Conservation (phyloP, 1,284 basidiomycete species). For the Vanrija sp. region DNA sequence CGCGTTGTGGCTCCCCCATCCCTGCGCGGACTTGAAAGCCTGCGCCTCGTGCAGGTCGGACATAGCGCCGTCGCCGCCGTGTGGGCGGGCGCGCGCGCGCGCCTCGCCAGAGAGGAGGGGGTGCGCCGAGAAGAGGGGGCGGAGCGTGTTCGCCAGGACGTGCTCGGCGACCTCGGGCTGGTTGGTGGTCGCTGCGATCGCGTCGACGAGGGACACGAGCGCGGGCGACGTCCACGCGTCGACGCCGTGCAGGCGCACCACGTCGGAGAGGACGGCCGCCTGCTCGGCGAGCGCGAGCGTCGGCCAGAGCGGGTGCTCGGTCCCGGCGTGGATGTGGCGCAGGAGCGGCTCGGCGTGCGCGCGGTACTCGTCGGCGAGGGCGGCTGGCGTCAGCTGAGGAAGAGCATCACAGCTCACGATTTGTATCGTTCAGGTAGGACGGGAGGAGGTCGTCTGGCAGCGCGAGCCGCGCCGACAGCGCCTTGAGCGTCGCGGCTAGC, state of each 20-base stretch:
- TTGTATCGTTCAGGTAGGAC: slow-evolving; percentile 20
- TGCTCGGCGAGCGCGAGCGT: slow-evolving; percentile 24
- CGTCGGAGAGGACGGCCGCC: slow-evolving; percentile 15
- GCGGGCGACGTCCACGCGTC: slow-evolving; percentile 28
- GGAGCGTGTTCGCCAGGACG: slow-evolving; percentile 19
- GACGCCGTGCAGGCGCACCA: slow-evolving; percentile 27
- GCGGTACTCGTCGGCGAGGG: slow-evolving; percentile 9
- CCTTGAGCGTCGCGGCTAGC: slow-evolving; percentile 11
- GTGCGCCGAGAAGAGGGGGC: slow-evolving; percentile 25
- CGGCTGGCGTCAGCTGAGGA: slow-evolving; percentile 8
- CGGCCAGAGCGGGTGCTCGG: slow-evolving; percentile 15
- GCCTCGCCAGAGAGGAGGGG: slow-evolving; percentile 21
- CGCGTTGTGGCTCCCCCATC: slow-evolving; percentile 36
- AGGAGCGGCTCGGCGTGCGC: slow-evolving; percentile 8
- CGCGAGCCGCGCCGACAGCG: slow-evolving; percentile 16
- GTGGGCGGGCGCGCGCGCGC: slow-evolving; percentile 15
- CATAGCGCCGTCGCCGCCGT: slow-evolving; percentile 26
- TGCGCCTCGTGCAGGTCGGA: slow-evolving; percentile 35
- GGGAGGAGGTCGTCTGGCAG: slow-evolving; percentile 29
- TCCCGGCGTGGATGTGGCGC: slow-evolving; percentile 7
- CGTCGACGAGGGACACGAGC: slow-evolving; percentile 19
- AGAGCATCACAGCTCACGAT: slow-evolving; percentile 11
- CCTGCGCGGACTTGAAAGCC: slow-evolving; percentile 26
- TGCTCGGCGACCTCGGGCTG: slow-evolving; percentile 14
- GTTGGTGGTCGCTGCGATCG: slow-evolving; percentile 6